Base-by-base conservation (phyloP, 768 basidiomycete genomes). In the Saitozyma sp. region DNA sequence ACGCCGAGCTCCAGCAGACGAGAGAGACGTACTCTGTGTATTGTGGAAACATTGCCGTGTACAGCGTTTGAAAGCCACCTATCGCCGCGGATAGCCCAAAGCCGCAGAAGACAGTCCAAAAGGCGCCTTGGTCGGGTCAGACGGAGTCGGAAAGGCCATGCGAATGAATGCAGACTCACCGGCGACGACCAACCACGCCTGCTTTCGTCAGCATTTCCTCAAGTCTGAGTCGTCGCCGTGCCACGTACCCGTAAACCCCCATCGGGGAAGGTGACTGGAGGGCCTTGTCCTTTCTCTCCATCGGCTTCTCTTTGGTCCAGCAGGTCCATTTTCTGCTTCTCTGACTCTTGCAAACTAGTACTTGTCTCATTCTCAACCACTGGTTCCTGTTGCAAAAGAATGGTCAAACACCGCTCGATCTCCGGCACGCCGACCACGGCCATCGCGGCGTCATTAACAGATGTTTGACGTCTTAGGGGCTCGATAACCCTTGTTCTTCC, bases 61-160 rank as follows among this genome's bases (percentile, higher is more conserved):
- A 67, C 19, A 42, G 51, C 7, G 58, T 67, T 50, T 67, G 66
- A 50, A 67, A 67, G 38, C 53, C 66, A 6, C 66, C 66, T 6
- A 54, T 54, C 6, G 52, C 54, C 8, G 54, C 50, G 6, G 62
- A 58, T 0, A 67, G 14, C 3, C 66, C 66, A 50, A 61, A 63
- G 13, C 50, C 56, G 50, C 40, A 50, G 19, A 58, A 57, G 8
- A 46, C 54, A 9, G 50, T 53, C 14, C 50, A 59, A 50, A 64
- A 59, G 1, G 20, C 59, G 16, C 50, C 46, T n/a, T 43, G 17
- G 16, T 45, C 17, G 42, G 45, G 8, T 7, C 0, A 45, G 9
- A 45, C 43, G 16, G 43, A 16, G 16, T 16, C 43, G 43, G 9
- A 9, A 16, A 9, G 16, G 9, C 43, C 40, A 38, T 50, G 39